Base-by-base conservation (phyloP, 2,329 filamentous ascomycete species). In the Tympanopsis confertula region DNA sequence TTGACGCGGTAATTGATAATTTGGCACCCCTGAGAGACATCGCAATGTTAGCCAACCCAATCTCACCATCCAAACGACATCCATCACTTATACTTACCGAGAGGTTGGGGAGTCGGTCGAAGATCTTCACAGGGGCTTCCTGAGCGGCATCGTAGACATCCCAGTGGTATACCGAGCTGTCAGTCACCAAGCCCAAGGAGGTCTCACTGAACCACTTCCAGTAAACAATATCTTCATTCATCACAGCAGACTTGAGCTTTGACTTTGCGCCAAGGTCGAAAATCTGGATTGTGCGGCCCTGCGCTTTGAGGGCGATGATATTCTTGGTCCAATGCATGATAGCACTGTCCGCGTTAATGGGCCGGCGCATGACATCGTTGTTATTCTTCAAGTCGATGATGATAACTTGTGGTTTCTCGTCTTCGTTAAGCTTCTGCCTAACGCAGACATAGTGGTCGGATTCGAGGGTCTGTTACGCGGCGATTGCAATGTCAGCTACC, bases 1-100 rank as follows among this genome's bases (percentile, higher is more conserved):
- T 89, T 95, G 50, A 93, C 85, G 49, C 89, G 86, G 66, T 98
- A 98, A 68, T 96, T 98, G 75, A 98, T 98, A 62, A 98, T 98
- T 76, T 98, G 91, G 63, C 86, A 93, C 47, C 82, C 83, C 86
- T 93, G 51, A 13, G 22, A 7, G 17, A 12, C n/a, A 35, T 13
- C 22, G 24, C 39, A 41, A 46, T 28, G 42, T 49, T 42, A 53
- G 50, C 44, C 22, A 53, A 45, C 29, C 38, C 5, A 32, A 33
- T 7, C 17, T 18, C 7, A 17, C 7, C 30, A 33, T n/a, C n/a
- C n/a, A n/a, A n/a, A n/a, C n/a, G n/a, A n/a, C n/a, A 17, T 10
- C 10, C 7, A 18, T 33, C 17, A 33, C 10, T 10, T 7, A 33
- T 7, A 68, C 82, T 49, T 71, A 91, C 86, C 50, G 73, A 75